A percentile compares a stretch with the other conserved stretches of the same genome.
These are phyloP conservation scores for Oleoguttula mirabilis DNA, from an alignment of 495 filamentous ascomycete species.

Conservation along the genomic window DNA sequence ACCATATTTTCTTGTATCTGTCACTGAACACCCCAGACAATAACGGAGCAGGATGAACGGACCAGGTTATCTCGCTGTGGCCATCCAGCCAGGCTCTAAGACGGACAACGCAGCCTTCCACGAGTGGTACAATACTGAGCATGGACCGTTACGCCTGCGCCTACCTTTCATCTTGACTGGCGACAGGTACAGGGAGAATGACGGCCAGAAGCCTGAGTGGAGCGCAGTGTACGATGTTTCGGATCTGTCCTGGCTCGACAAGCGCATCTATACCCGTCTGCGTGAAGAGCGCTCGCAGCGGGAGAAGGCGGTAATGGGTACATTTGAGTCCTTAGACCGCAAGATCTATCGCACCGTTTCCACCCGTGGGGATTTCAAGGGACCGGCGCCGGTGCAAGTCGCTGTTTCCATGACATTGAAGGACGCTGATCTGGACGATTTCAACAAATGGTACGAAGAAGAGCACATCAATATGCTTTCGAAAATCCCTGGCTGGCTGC, in stretches of 20 bases:
- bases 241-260: conserved; percentile 54
- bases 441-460: conserved; percentile 55
- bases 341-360: conserved; percentile 52
- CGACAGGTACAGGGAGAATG: conserved; percentile 60
- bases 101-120: conserved; percentile 48
- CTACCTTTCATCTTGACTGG: conserved; percentile 63
- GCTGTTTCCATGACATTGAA: conserved; percentile 48
- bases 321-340: conserved; percentile 54
- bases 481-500: conserved; percentile 63
- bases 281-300: conserved; percentile 56
- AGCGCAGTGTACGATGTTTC: conserved; percentile 71
- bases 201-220: conserved; percentile 50
- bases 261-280: conserved; percentile 53
- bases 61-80: conserved; percentile 20
- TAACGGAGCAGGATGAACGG: conserved; percentile 13
- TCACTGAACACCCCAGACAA: not conserved
- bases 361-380: conserved; percentile 31
- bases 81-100: conserved; percentile 12
- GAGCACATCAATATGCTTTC: conserved; percentile 61
- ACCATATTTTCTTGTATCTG: not conserved
- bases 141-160: conserved; percentile 64
- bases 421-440: conserved; percentile 38
- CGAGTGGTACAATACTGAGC: conserved; percentile 87
- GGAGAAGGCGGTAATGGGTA: conserved; percentile 62
- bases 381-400: conserved; percentile 48